Conservation (phyloP, 805 yeast species). For the Yarrowia divulgata region DNA sequence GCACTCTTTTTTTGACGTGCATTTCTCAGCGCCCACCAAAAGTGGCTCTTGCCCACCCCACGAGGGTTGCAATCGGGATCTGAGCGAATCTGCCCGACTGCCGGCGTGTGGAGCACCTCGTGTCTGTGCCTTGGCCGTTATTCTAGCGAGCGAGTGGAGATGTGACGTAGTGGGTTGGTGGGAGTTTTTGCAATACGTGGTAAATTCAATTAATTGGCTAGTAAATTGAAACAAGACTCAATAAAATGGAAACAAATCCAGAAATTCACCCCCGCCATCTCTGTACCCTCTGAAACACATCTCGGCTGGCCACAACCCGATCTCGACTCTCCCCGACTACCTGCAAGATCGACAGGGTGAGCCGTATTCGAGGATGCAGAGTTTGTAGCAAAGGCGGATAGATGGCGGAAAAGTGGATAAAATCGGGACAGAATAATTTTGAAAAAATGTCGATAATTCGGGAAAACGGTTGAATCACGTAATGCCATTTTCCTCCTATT, state of each 20-base stretch:
- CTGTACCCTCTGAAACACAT: no score
- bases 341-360: conserved; percentile 33
- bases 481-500: no score
- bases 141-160: not conserved
- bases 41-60: not conserved
- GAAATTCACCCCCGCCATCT: not conserved
- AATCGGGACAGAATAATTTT: no score
- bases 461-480: no score
- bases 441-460: no score
- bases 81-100: not conserved
- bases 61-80: not conserved
- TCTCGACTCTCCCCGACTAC: not conserved
- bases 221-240: not conserved
- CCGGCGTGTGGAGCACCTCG: not conserved
- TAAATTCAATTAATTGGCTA: no score
- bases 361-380: not conserved
- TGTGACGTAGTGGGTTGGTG: no score
- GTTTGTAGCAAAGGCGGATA: no score
- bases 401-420: no score
- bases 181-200: no score
- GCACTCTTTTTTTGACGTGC: not conserved
- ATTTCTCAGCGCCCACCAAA: not conserved
- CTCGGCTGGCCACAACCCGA: not conserved
- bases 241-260: not conserved
- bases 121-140: not conserved